phyloP scores from a whole-genome alignment of 1,139 yeast species.

The Entelexis paramagnoliae region DNA sequence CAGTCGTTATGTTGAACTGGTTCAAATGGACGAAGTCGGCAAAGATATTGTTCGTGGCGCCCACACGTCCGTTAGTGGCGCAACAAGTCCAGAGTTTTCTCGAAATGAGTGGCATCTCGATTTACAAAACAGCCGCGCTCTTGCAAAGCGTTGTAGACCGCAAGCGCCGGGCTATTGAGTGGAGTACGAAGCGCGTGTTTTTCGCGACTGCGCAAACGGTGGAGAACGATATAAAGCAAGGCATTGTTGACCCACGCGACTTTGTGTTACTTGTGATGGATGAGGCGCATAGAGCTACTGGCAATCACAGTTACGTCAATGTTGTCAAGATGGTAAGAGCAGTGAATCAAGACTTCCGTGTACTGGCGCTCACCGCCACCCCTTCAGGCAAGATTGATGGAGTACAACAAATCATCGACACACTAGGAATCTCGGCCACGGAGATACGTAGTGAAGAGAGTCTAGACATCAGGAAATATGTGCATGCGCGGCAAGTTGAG shows the following conservation, averaged over 20 bases:
- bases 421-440: constrained; percentile 60
- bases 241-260: constrained; percentile 62
- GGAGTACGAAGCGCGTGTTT: constrained; percentile 69
- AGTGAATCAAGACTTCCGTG: constrained; percentile 56
- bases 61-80: constrained; percentile 93
- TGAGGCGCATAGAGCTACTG: constrained; percentile 92
- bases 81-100: constrained; percentile 94
- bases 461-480: constrained; percentile 66
- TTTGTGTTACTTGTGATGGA: constrained; percentile 74
- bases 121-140: constrained; percentile 65
- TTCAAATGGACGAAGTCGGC: constrained; percentile 69
- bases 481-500: constrained; percentile 58
- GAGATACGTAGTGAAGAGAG: constrained; percentile 83
- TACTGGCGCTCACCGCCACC: constrained; percentile 87
- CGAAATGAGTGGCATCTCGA: constrained; percentile 74
- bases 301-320: constrained; percentile 78
- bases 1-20: constrained; percentile 85
- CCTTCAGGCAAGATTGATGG: constrained; percentile 85
- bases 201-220: constrained; percentile 96
- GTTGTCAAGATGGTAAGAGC: constrained; percentile 59
- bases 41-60: constrained; percentile 89
- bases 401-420: constrained; percentile 72
- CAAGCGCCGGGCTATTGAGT: constrained; percentile 55
- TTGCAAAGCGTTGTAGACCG: constrained; percentile 54
- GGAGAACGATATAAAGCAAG: constrained; percentile 73